These are phyloP conservation scores for Calocybe gangraenosa DNA, from an alignment of 768 basidiomycete species.

Conservation along the genomic window DNA sequence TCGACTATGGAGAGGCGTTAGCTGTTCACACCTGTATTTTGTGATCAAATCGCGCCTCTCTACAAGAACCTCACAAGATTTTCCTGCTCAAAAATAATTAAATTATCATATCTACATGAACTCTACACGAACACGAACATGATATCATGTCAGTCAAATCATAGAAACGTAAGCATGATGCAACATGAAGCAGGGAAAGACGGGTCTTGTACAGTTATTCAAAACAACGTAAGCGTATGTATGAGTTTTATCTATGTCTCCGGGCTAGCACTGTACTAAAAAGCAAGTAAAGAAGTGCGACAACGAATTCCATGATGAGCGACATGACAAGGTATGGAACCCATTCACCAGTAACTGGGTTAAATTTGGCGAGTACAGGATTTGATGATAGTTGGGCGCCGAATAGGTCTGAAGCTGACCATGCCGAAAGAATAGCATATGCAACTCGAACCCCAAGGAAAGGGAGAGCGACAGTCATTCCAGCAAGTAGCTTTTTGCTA, in stretches of 20 bases:
- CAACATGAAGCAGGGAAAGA: neutral
- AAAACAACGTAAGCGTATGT: too few species aligned
- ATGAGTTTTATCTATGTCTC: constrained; percentile 18
- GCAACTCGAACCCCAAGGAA: constrained; percentile 54
- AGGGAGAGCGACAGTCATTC: constrained; percentile 51
- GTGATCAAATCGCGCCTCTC: too few species aligned
- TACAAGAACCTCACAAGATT: too few species aligned
- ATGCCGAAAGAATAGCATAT: constrained; percentile 58
- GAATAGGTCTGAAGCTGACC: constrained; percentile 46
- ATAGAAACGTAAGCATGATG: too few species aligned
- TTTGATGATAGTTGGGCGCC: constrained; percentile 34
- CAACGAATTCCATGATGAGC: constrained; percentile 55
- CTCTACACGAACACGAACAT: too few species aligned
- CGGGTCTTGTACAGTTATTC: too few species aligned
- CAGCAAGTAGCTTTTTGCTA: constrained; percentile 46
- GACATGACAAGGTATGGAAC: constrained; percentile 54
- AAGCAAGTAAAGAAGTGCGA: constrained; percentile 43
- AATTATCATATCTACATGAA: too few species aligned
- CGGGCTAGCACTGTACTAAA: constrained; percentile 40
- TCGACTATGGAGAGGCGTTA: too few species aligned
- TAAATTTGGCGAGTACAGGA: constrained; percentile 47
- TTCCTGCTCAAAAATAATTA: too few species aligned
- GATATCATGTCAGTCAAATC: too few species aligned
- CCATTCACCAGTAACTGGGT: constrained; percentile 55
- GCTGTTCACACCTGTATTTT: too few species aligned